Base-by-base conservation (phyloP, 352 stramenopile genomes). In the Pelagophyceae sp. region DNA sequence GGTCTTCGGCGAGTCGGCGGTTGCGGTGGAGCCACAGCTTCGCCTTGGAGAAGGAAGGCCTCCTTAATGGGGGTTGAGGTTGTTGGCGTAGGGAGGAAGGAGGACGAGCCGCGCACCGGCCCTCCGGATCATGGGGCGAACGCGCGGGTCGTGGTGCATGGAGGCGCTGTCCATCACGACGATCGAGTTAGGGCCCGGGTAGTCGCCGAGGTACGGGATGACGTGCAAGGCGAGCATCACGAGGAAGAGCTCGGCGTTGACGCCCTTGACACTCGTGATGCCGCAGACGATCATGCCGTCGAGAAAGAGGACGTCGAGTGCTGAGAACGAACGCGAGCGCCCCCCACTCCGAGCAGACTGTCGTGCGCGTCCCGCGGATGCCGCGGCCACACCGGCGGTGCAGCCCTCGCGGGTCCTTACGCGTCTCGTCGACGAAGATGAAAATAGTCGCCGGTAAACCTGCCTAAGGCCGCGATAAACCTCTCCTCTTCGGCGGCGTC, bases 341-440 rank as follows among this genome's bases (percentile, higher is more conserved):
- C 58, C 6, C 2, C 17, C 20, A 65, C 58, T 17, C 5, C 17
- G 29, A 33, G 58, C 5, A 33, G 58, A 33, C 23, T 2, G 29
- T 17, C 5, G 58, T 33, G 17, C 58, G 58, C 23, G 58, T 33
- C 2, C 58, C 29, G 23, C 5, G 17, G 23, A n/a, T 17, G 58
- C 58, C 58, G 58, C 32, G 32, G 58, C 58, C 23, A 20, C 6
- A 54, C 40, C 20, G 6, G 23, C 58, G 58, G 29, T 65, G 23
- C 17, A 65, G 58, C 5, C 23, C 29, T n/a, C 58, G 58, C 58
- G 58, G 58, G 23, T 65, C 58, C 58, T 65, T 65, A n/a, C 58
- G 58, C 58, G 58, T 65, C 58, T 65, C 58, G 58, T 65, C 58
- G 58, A 65, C 29, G 58, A 65, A 65, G 58, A 65, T n/a, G 58